Conservation (phyloP, 225 moss, liverwort and hornwort genomes). For the Pseudoscleropodium purum region DNA sequence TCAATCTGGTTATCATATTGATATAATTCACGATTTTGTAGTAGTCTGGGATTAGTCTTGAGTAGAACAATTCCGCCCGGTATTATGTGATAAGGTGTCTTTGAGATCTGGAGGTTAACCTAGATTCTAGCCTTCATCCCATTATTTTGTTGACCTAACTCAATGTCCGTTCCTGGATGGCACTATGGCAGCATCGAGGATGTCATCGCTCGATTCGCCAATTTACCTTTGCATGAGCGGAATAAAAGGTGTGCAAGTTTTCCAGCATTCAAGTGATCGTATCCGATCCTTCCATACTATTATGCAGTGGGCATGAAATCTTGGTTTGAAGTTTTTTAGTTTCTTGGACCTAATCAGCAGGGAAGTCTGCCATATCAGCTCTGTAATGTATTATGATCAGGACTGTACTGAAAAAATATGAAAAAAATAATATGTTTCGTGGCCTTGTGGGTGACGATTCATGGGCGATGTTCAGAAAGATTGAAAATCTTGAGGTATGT, state of each 20-base stretch:
- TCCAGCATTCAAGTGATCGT: neutral
- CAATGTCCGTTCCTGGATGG: neutral
- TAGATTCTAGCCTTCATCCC: neutral
- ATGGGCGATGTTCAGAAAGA: slow-evolving; percentile 16
- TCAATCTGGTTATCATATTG: neutral
- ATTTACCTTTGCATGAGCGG: slow-evolving; percentile 40
- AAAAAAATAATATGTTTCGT: neutral
- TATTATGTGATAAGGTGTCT: neutral
- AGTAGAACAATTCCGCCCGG: neutral
- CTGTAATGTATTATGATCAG: neutral
- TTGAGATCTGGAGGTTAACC: neutral
- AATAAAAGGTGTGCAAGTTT: slow-evolving; percentile 26
- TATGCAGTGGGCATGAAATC: neutral
- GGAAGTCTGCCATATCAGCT: neutral
- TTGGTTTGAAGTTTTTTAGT: neutral
- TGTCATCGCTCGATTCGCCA: slow-evolving; percentile 38
- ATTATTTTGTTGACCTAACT: neutral
- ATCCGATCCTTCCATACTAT: neutral
- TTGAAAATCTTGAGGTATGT: slow-evolving; percentile 42
- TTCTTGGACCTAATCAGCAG: neutral
- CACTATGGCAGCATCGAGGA: slow-evolving; percentile 45
- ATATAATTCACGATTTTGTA: neutral
- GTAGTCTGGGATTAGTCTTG: neutral
- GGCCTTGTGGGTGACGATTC: slow-evolving; percentile 5
- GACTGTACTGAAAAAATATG: neutral